These are phyloP conservation scores for Sporothrix globosa DNA, from an alignment of 2,329 filamentous ascomycete species.

Conservation along the genomic window DNA sequence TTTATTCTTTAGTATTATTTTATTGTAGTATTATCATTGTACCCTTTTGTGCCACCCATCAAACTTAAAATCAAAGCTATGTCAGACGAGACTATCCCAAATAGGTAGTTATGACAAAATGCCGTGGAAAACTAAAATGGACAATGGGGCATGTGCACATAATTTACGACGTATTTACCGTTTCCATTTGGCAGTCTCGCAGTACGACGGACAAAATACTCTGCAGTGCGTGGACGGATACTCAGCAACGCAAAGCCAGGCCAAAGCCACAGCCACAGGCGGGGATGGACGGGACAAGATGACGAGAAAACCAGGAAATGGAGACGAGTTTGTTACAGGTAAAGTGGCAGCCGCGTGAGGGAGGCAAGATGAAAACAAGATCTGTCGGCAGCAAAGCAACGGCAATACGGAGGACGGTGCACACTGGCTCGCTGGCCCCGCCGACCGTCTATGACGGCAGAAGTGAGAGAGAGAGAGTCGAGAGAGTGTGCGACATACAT, in stretches of 20 bases:
- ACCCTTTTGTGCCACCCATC: background rate
- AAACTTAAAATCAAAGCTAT: background rate
- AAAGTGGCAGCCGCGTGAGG: background rate
- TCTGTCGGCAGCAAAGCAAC: no score
- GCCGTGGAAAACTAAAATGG: slow-evolving; percentile 25
- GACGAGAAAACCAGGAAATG: slow-evolving; percentile 2
- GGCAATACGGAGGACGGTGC: no score
- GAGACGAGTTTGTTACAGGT: background rate
- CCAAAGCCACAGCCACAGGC: background rate
- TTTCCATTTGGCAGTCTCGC: no score
- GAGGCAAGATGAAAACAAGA: background rate
- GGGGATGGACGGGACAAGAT: background rate
- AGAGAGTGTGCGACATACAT: no score
- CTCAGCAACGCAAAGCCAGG: no score
- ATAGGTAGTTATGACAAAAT: slow-evolving; percentile 32
- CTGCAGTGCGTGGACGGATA: no score
- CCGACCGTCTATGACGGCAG: background rate
- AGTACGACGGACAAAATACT: no score
- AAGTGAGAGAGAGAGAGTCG: background rate
- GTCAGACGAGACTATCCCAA: slow-evolving; percentile 27
- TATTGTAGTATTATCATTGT: background rate
- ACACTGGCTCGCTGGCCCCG: background rate
- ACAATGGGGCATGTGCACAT: background rate
- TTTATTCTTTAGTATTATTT: no score
- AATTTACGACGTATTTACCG: background rate